Evolutionary conservation across 495 filamentous ascomycete genomes (phyloP).

Genomic region (Collariella sp.): DNA sequence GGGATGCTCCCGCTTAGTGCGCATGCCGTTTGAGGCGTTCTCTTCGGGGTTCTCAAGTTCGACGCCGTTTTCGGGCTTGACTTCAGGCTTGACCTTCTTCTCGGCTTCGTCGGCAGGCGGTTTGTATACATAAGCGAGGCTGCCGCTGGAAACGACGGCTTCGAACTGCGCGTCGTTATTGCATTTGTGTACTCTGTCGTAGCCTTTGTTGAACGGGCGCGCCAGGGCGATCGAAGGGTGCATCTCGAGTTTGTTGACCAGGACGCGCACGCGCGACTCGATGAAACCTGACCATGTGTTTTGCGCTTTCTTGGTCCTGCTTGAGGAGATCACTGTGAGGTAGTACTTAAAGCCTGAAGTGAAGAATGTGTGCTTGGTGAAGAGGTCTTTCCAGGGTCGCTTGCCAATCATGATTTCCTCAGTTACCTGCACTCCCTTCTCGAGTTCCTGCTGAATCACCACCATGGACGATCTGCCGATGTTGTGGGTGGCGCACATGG

Average conservation of each 20-base stretch:
- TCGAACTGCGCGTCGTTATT: constrained; percentile 59
- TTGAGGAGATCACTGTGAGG: constrained; percentile 76
- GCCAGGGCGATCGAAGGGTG: constrained; percentile 67
- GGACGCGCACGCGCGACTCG: constrained; percentile 79
- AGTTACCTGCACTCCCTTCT: constrained; percentile 68
- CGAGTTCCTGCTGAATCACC: constrained; percentile 73
- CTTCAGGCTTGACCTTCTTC: constrained; percentile 47
- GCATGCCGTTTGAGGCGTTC: constrained; percentile 13
- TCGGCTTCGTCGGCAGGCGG: constrained; percentile 28
- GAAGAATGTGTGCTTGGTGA: constrained; percentile 84
- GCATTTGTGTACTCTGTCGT: constrained; percentile 70
- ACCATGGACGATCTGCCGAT: constrained; percentile 75
- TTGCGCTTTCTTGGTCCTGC: constrained; percentile 76
- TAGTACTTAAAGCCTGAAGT: constrained; percentile 90
- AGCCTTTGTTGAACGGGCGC: constrained; percentile 88
- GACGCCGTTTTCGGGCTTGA: constrained; percentile 20
- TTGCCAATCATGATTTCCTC: constrained; percentile 69
- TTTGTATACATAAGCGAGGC: constrained; percentile 56
- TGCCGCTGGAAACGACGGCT: constrained; percentile 63
- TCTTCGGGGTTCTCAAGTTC: constrained; percentile 33
- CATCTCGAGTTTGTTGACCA: constrained; percentile 73
- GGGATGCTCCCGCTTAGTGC: constrained; percentile 16
- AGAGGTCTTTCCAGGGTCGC: constrained; percentile 74
- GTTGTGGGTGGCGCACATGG: constrained; percentile 95
- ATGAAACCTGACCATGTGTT: constrained; percentile 83